These are phyloP conservation scores for Forsythia viridissima DNA, from an alignment of 257 asterid species.

Conservation along the genomic window DNA sequence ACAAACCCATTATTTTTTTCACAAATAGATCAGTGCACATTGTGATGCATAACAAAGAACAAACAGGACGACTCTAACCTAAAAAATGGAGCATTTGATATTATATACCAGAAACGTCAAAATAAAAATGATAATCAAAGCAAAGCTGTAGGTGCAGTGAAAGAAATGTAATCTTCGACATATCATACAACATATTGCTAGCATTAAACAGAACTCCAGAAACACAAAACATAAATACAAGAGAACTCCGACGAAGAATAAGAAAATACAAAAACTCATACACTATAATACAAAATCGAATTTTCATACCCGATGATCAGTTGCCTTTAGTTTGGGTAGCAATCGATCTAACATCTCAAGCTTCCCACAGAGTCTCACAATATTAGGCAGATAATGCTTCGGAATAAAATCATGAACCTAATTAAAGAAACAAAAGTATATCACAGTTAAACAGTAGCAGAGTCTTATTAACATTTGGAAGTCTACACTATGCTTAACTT, in stretches of 20 bases:
- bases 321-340: constrained; percentile 94
- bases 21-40: background rate
- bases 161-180: constrained; percentile 9
- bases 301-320: constrained; percentile 89
- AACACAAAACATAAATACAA: constrained; percentile 13
- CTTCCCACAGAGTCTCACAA: constrained; percentile 96
- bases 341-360: constrained; percentile 98
- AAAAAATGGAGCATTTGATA: background rate
- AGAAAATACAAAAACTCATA: constrained; percentile 4
- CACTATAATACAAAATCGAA: constrained; percentile 9
- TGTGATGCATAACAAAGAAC: background rate
- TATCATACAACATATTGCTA: constrained; percentile 5
- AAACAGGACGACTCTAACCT: background rate
- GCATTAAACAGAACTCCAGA: constrained; percentile 11
- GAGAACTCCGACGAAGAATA: constrained; percentile 18
- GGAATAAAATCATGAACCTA: constrained; percentile 93
- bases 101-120: constrained; percentile 1
- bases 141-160: constrained; percentile 3
- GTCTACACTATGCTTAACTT: constrained; percentile 2
- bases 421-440: constrained; percentile 14
- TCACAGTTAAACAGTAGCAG: background rate
- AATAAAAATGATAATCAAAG: constrained; percentile 13
- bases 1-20: background rate
- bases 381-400: constrained; percentile 80
- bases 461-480: constrained; percentile 8